These are phyloP conservation scores for Hibiscus trionum DNA, from an alignment of 345 rosid genomes.

Conservation along the genomic window DNA sequence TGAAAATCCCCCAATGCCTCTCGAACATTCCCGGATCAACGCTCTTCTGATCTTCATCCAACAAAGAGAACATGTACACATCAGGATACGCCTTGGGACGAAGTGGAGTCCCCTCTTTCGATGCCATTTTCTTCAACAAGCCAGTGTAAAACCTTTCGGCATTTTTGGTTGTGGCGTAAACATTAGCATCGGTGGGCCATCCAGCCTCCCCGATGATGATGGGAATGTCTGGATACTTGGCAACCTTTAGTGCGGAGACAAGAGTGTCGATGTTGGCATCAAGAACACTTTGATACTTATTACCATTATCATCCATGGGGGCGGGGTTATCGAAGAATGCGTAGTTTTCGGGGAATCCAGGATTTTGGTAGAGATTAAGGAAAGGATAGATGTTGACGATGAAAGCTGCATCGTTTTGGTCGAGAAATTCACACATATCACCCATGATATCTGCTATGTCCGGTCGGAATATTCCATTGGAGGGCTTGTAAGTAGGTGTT, in stretches of 20 bases:
- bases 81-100: slow-evolving; percentile 38
- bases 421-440: slow-evolving; percentile 35
- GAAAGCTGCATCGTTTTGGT: slow-evolving; percentile 44
- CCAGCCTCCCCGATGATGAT: slow-evolving; percentile 81
- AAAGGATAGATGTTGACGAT: slow-evolving; percentile 83
- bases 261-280: slow-evolving; percentile 86
- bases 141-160: slow-evolving; percentile 23
- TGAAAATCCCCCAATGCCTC: slow-evolving; percentile 85
- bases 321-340: slow-evolving; percentile 45
- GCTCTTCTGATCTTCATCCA: slow-evolving; percentile 76
- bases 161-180: not conserved
- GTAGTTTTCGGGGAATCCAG: slow-evolving; percentile 52
- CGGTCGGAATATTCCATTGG: slow-evolving; percentile 48
- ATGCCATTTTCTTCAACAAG: slow-evolving; percentile 41
- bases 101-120: slow-evolving; percentile 54
- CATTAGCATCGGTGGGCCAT: slow-evolving; percentile 52
- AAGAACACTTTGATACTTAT: slow-evolving; percentile 49
- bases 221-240: slow-evolving; percentile 32
- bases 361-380: slow-evolving; percentile 54
- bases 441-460: slow-evolving; percentile 38
- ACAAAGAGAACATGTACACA: slow-evolving; percentile 51
- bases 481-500: slow-evolving; percentile 44
- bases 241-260: slow-evolving; percentile 43
- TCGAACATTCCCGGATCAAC: slow-evolving; percentile 60
- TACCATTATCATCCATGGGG: slow-evolving; percentile 25